Percentiles rank a stretch among this genome's conserved stretches.
These are phyloP conservation scores for Zymoseptoria brevis DNA, from an alignment of 2,329 filamentous ascomycete genomes.

Conservation along the genomic window DNA sequence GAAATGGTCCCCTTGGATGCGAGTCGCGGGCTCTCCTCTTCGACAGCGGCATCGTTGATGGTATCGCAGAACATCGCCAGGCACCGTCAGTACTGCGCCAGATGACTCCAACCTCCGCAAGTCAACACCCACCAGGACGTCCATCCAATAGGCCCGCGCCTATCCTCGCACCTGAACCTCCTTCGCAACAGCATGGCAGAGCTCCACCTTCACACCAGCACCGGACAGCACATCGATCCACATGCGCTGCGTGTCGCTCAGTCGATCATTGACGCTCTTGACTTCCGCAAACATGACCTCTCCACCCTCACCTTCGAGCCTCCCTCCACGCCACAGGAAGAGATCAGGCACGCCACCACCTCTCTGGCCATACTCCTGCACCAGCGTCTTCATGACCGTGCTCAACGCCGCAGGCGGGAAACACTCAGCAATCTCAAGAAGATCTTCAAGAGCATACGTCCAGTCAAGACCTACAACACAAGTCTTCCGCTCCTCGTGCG, in stretches of 20 bases:
- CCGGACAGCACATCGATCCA: conserved; percentile 92
- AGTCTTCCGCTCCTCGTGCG: conserved; percentile 62
- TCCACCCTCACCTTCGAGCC: conserved; percentile 11
- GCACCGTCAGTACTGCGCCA: background rate
- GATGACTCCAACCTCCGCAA: background rate
- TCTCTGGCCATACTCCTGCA: conserved; percentile 83
- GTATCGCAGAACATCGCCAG: background rate
- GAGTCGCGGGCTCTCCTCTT: background rate
- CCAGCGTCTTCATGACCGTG: conserved; percentile 84
- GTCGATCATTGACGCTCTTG: conserved; percentile 66
- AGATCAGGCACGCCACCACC: conserved; percentile 87
- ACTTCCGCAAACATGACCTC: conserved; percentile 40
- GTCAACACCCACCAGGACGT: background rate
- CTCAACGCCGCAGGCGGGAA: conserved; percentile 76
- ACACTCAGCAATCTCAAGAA: conserved; percentile 69
- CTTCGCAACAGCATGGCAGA: conserved; percentile 59
- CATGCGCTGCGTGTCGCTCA: conserved; percentile 91
- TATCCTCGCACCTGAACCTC: conserved; percentile 37
- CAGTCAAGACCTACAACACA: conserved; percentile 90
- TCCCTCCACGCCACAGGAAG: conserved; percentile 61
- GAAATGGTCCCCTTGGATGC: background rate
- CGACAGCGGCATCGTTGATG: background rate
- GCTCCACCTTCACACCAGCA: conserved; percentile 76
- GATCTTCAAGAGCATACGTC: conserved; percentile 71
- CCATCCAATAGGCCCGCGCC: background rate